Conservation (phyloP, 2,329 filamentous ascomycete species). For the Tolypocladium capitatum region DNA sequence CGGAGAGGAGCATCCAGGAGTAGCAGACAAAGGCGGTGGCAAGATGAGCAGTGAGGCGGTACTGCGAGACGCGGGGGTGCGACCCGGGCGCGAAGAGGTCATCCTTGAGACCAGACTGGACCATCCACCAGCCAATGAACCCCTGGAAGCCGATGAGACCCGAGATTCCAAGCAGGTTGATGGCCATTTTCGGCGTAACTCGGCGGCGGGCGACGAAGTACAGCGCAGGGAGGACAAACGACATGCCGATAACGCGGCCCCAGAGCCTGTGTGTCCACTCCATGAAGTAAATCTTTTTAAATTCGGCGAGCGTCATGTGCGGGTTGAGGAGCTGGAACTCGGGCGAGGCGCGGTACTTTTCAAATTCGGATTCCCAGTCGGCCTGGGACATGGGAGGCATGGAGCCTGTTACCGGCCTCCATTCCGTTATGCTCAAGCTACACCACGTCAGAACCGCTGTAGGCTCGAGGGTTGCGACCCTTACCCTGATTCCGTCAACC, state of each 20-base stretch:
- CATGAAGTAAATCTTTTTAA: slow-evolving; percentile 99
- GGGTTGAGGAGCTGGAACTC: slow-evolving; percentile 90
- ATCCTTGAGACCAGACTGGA: slow-evolving; percentile 89
- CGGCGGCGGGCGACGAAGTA: slow-evolving; percentile 76
- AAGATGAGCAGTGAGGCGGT: slow-evolving; percentile 79
- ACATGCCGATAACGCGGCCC: slow-evolving; percentile 82
- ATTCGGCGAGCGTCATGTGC: slow-evolving; percentile 82
- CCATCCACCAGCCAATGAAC: slow-evolving; percentile 98
- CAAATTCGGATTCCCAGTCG: slow-evolving; percentile 88
- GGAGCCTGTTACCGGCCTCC: slow-evolving; percentile 89
- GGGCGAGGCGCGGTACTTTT: slow-evolving; percentile 81
- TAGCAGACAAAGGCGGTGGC: slow-evolving; percentile 89
- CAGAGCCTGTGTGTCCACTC: slow-evolving; percentile 94
- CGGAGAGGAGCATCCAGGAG: slow-evolving; percentile 84
- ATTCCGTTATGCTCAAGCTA: slow-evolving; percentile 96
- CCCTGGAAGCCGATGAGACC: slow-evolving; percentile 89
- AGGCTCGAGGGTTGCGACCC: slow-evolving; percentile 6
- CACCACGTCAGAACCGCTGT: background rate
- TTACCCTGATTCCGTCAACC: slow-evolving; percentile 91
- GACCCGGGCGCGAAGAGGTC: slow-evolving; percentile 86
- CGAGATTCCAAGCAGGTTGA: slow-evolving; percentile 69
- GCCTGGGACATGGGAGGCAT: slow-evolving; percentile 64
- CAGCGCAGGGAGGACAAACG: slow-evolving; percentile 74
- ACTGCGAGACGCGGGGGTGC: slow-evolving; percentile 88
- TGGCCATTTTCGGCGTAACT: slow-evolving; percentile 66